Conservation (phyloP, 2,329 filamentous ascomycete genomes). For the Ophiostoma sp. region DNA sequence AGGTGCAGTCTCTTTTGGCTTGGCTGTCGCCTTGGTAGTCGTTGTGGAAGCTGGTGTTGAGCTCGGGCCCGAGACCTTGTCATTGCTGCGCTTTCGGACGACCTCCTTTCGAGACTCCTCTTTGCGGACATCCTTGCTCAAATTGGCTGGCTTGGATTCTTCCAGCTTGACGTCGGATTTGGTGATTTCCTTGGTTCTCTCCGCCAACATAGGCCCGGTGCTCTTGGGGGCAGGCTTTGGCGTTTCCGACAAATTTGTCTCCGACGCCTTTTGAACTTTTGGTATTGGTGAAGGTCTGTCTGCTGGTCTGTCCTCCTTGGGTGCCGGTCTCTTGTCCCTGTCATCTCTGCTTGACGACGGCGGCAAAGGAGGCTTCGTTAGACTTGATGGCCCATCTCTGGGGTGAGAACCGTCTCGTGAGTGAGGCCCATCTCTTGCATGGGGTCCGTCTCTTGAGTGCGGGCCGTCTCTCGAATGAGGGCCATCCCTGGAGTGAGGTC, state of each 20-base stretch:
- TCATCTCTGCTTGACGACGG: neutral
- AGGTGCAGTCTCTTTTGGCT: neutral
- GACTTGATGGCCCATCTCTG: neutral
- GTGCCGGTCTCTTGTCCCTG: constrained; percentile 2
- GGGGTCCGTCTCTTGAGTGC: neutral
- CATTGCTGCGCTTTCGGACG: neutral
- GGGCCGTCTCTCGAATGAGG: constrained; percentile 3
- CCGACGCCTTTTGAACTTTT: constrained; percentile 9
- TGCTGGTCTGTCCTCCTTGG: constrained; percentile 8
- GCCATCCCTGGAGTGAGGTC: neutral
- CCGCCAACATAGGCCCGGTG: neutral
- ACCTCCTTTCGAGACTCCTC: neutral
- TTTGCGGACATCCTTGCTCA: neutral
- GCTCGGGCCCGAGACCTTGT: neutral
- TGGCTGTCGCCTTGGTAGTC: constrained; percentile 1
- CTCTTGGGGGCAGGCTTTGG: neutral
- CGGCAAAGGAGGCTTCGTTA: neutral
- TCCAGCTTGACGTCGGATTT: neutral
- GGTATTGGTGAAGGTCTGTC: neutral
- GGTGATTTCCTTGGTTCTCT: neutral
- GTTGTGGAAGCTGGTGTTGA: neutral
- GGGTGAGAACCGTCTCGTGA: neutral
- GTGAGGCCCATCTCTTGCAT: neutral
- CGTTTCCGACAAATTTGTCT: neutral
- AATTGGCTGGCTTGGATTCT: neutral